phyloP scores from a whole-genome alignment of 257 asterid species.

The Asclepias syriaca region DNA sequence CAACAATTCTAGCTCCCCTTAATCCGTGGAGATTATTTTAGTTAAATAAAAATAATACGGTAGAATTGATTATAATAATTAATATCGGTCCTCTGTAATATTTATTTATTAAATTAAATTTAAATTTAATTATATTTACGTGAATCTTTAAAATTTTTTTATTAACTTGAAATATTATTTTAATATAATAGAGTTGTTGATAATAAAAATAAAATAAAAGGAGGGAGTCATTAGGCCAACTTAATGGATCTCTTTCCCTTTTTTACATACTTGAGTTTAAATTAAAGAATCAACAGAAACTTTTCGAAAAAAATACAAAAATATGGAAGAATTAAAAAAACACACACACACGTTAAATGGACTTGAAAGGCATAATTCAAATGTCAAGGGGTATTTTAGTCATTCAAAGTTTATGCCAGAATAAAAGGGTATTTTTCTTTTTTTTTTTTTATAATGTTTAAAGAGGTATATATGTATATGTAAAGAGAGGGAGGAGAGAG shows the following conservation, averaged over 20 bases:
- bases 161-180: too few relatives aligned
- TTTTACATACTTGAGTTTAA: slow-evolving; percentile 51
- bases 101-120: too few relatives aligned
- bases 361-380: slow-evolving; percentile 28
- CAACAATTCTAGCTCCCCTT: slow-evolving; percentile 21
- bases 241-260: slow-evolving; percentile 45
- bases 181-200: too few relatives aligned
- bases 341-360: not conserved
- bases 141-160: too few relatives aligned
- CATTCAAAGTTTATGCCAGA: slow-evolving; percentile 20
- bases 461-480: slow-evolving; percentile 13
- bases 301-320: slow-evolving; percentile 10
- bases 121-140: too few relatives aligned
- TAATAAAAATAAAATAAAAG: too few relatives aligned
- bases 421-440: slow-evolving; percentile 9
- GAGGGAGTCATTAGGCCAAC: slow-evolving; percentile 1
- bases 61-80: too few relatives aligned
- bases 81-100: too few relatives aligned
- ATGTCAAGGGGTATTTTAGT: slow-evolving; percentile 27
- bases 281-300: slow-evolving; percentile 41
- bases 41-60: too few relatives aligned
- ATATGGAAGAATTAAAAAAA: too few relatives aligned
- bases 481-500: too few relatives aligned
- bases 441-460: not conserved
- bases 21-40: not conserved